Base-by-base conservation (phyloP, 805 yeast genomes). In the Teunomyces atbi region DNA sequence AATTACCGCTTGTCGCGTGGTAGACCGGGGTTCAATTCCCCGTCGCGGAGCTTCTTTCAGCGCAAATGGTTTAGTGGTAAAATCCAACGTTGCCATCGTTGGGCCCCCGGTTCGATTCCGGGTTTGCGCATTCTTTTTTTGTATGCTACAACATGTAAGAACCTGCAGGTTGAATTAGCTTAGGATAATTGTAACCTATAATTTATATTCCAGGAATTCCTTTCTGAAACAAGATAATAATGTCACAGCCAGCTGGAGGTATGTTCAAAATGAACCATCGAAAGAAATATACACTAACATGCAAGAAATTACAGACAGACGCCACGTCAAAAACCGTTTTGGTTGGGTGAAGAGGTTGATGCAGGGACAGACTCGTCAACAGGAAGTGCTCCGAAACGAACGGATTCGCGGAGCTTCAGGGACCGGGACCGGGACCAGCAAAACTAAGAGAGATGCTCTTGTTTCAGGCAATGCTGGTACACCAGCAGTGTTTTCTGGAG, bases 261-360 rank as follows among this genome's bases (percentile, higher is more conserved):
- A 36, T 12, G 39, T 36, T 8, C 8, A 36, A 36, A 6, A 12
- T 12, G 21, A 36, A 6, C 12, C 8, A 3, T 20, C 10, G n/a
- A 11, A n/a, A 11, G n/a, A 5, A 6, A n/a, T 4, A 20, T 6
- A 7, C 10, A 35, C 39, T 36, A 36, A 36, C 39, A 36, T 20
- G 16, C 33, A 16, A 36, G 39, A 36, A 10, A 20, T 36, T n/a
- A 13, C 39, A 36, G 68, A 64, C 40, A 64, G 55, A 53, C 61
- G 69, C 30, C 64, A 64, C 32, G 50, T 57, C 26, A 56, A 62
- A 20, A 62, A 65, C 43, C 56, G 74, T 19, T 69, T 69, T 47
- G 60, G 68, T 15, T 69, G 74, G 74, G 74, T 69, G n/a, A 61
- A 59, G 43, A 54, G 74, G 35, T 63, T 69, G 27, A 69, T 69